phyloP scores from a whole-genome alignment of 148 eudicot species.

The Vaccinium corymbosum region DNA sequence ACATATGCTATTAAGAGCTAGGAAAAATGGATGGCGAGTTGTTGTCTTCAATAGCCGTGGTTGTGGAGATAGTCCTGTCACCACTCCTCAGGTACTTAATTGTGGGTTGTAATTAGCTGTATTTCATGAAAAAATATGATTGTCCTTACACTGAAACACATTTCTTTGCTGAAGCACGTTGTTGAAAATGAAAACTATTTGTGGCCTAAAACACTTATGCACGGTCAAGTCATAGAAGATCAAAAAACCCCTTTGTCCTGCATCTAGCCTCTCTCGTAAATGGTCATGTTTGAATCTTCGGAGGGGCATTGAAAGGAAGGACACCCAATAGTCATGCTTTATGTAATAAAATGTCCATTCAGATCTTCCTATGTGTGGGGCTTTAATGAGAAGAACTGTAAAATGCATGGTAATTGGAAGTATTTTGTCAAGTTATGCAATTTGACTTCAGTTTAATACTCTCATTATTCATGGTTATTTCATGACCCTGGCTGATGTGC shows the following conservation, averaged over 20 bases:
- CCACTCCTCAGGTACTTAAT: conserved; percentile 66
- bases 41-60: conserved; percentile 94
- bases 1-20: conserved; percentile 78
- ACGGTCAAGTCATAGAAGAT: neutral
- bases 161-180: neutral
- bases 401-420: neutral
- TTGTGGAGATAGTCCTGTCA: conserved; percentile 81
- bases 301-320: neutral
- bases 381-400: neutral
- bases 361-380: neutral
- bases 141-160: neutral
- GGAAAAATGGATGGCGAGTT: conserved; percentile 70
- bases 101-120: neutral
- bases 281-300: neutral
- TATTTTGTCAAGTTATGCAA: neutral
- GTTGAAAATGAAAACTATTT: neutral
- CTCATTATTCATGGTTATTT: neutral
- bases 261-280: neutral
- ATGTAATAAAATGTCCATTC: neutral
- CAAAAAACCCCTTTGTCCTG: neutral
- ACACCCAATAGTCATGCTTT: neutral
- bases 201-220: neutral
- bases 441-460: neutral
- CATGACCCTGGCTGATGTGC: conserved; percentile 25
- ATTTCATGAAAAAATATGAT: neutral